A percentile compares a stretch with the other conserved stretches of the same genome.
Conservation (phyloP, 306 rosid genomes). For the Begonia fuchsioides region DNA sequence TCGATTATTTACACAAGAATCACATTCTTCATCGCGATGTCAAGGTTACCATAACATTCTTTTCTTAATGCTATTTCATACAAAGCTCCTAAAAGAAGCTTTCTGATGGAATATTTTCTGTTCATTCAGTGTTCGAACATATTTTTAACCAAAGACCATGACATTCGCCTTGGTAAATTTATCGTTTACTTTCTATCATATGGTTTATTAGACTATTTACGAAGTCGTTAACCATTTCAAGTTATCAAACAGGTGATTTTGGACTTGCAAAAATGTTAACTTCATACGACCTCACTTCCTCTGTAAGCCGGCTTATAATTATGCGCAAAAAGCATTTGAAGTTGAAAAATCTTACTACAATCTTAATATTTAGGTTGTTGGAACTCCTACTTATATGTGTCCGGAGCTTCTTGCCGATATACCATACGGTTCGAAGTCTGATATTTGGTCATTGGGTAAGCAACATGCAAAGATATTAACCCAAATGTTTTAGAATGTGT, state of each 20-base stretch:
- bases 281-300: slow-evolving; percentile 94
- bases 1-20: slow-evolving; percentile 82
- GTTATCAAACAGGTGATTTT: slow-evolving; percentile 69
- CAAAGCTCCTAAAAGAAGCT: slow-evolving; percentile 9
- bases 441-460: slow-evolving; percentile 98
- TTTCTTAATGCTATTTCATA: slow-evolving; percentile 1
- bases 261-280: slow-evolving; percentile 96
- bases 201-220: too few species aligned
- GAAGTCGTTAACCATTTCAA: slow-evolving; percentile 15
- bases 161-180: slow-evolving; percentile 84
- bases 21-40: slow-evolving; percentile 99
- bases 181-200: slow-evolving; percentile 3
- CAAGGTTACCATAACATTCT: slow-evolving; percentile 39
- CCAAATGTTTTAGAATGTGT: too few species aligned
- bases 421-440: slow-evolving; percentile 97
- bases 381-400: slow-evolving; percentile 99
- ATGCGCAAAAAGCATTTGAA: not conserved
- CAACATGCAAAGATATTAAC: not conserved
- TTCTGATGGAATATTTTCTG: slow-evolving; percentile 7
- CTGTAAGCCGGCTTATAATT: slow-evolving; percentile 34
- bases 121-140: slow-evolving; percentile 86
- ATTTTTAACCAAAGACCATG: slow-evolving; percentile 88
- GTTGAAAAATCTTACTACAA: too few species aligned
- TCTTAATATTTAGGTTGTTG: slow-evolving; percentile 58
- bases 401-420: slow-evolving; percentile 99